Evolutionary conservation across 2,329 filamentous ascomycete genomes (phyloP).

Genomic region (Xenosphaeropsis pyriputrescens): DNA sequence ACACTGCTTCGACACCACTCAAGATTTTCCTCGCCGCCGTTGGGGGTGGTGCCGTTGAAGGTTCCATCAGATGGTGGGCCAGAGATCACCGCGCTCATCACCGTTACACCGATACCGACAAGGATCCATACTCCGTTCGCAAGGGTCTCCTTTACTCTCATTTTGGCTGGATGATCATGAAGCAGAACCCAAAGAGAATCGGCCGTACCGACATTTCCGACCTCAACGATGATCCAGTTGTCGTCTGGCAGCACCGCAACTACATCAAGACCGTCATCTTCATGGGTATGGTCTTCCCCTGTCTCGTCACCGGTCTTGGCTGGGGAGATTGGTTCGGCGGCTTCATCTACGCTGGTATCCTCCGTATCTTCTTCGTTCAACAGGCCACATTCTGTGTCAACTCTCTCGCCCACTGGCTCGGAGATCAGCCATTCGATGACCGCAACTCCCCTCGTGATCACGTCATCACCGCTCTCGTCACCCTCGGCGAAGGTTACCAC

Average conservation of each 20-base stretch:
- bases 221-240: constrained; percentile 67
- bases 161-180: constrained; percentile 80
- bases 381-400: constrained; percentile 88
- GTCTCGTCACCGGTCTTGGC: constrained; percentile 54
- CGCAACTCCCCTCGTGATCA: constrained; percentile 79
- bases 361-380: constrained; percentile 76
- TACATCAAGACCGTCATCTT: constrained; percentile 62
- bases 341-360: constrained; percentile 68
- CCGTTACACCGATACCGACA: constrained; percentile 78
- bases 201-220: constrained; percentile 77
- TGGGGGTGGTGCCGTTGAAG: constrained; percentile 68
- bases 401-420: constrained; percentile 76
- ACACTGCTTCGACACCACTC: constrained; percentile 58
- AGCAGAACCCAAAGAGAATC: constrained; percentile 76
- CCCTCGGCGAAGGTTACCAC: constrained; percentile 78
- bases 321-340: constrained; percentile 71
- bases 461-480: constrained; percentile 71
- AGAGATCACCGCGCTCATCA: constrained; percentile 75
- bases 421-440: constrained; percentile 81
- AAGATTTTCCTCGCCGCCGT: constrained; percentile 66
- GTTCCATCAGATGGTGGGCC: constrained; percentile 78
- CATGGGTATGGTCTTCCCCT: constrained; percentile 64
- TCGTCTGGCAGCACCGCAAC: constrained; percentile 74
- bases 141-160: constrained; percentile 73
- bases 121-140: constrained; percentile 78